phyloP scores from a whole-genome alignment of 2,329 filamentous ascomycete genomes.

The Colletotrichum falcatum region DNA sequence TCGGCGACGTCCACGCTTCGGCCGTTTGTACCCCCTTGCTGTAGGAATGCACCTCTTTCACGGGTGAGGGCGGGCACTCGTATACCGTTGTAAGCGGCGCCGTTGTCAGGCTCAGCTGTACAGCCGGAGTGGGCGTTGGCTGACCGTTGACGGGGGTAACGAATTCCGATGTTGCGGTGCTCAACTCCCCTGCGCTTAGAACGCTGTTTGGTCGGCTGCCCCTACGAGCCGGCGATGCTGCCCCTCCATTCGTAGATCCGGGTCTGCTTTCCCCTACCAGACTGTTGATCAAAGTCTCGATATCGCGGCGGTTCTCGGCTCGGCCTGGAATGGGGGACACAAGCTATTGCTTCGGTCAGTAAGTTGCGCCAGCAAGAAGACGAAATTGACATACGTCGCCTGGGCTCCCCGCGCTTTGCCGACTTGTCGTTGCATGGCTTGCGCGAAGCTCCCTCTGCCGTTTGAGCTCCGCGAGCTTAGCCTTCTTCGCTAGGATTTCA shows the following conservation, averaged over 20 bases:
- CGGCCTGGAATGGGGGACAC: slow-evolving; percentile 78
- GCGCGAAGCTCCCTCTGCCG: slow-evolving; percentile 87
- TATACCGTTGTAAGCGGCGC: slow-evolving; percentile 81
- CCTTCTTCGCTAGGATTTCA: slow-evolving; percentile 96
- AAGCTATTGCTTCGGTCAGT: slow-evolving; percentile 49
- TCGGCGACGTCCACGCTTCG: slow-evolving; percentile 74
- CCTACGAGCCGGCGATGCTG: slow-evolving; percentile 73
- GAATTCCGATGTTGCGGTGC: slow-evolving; percentile 77
- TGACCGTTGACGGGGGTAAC: slow-evolving; percentile 60
- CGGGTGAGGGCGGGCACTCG: slow-evolving; percentile 81
- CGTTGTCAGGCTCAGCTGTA: slow-evolving; percentile 77
- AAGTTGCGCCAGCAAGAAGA: slow-evolving; percentile 17
- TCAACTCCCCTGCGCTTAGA: slow-evolving; percentile 83
- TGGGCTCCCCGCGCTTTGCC: slow-evolving; percentile 75
- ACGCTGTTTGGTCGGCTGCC: slow-evolving; percentile 89
- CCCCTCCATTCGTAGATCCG: slow-evolving; percentile 72
- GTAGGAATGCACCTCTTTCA: slow-evolving; percentile 91
- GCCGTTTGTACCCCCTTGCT: slow-evolving; percentile 96
- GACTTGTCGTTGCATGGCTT: slow-evolving; percentile 77
- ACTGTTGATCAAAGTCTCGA: slow-evolving; percentile 87
- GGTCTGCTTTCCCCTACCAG: slow-evolving; percentile 84
- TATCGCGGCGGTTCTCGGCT: slow-evolving; percentile 76
- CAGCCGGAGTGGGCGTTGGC: slow-evolving; percentile 51
- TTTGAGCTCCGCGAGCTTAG: slow-evolving; percentile 96
- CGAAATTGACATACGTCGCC: slow-evolving; percentile 72